Conservation (phyloP, 352 stramenopile species). For the Phytophthora ohioensis region DNA sequence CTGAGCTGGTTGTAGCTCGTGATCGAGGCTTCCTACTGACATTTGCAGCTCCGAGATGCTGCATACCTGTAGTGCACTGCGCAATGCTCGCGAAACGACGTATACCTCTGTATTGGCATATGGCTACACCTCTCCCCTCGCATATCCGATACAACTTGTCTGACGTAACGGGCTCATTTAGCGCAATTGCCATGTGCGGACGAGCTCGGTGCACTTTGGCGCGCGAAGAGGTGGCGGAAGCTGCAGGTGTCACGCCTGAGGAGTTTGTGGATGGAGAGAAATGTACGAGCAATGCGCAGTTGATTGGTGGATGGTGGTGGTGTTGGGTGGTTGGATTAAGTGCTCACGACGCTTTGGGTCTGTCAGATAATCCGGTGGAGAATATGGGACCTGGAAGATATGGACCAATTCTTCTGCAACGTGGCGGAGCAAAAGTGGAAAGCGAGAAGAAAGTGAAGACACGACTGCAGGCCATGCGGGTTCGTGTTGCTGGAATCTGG, state of each 20-base stretch:
- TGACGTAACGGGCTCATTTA: constrained; percentile 12
- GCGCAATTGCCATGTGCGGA: constrained; percentile 65
- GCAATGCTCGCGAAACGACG: constrained; percentile 29
- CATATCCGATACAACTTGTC: constrained; percentile 16
- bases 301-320: neutral
- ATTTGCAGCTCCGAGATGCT: constrained; percentile 7
- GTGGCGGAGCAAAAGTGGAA: constrained; percentile 8
- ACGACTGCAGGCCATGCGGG: constrained; percentile 72
- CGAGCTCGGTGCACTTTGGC: constrained; percentile 68
- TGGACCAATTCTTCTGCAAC: constrained; percentile 58
- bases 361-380: constrained; percentile 71
- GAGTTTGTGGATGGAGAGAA: constrained; percentile 80
- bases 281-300: constrained; percentile 47
- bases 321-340: constrained; percentile 2
- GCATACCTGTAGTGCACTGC: constrained; percentile 21
- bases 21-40: constrained; percentile 18
- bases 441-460: constrained; percentile 24
- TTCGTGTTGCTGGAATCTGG: constrained; percentile 32
- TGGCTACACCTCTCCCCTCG: constrained; percentile 17
- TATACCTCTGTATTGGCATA: constrained; percentile 14
- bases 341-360: constrained; percentile 15
- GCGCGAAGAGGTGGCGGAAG: constrained; percentile 59
- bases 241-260: constrained; percentile 51
- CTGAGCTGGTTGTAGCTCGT: constrained; percentile 4
- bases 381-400: constrained; percentile 84